These are phyloP conservation scores for Cyphellophora europaea DNA, from an alignment of 2,329 filamentous ascomycete genomes.

Conservation along the genomic window DNA sequence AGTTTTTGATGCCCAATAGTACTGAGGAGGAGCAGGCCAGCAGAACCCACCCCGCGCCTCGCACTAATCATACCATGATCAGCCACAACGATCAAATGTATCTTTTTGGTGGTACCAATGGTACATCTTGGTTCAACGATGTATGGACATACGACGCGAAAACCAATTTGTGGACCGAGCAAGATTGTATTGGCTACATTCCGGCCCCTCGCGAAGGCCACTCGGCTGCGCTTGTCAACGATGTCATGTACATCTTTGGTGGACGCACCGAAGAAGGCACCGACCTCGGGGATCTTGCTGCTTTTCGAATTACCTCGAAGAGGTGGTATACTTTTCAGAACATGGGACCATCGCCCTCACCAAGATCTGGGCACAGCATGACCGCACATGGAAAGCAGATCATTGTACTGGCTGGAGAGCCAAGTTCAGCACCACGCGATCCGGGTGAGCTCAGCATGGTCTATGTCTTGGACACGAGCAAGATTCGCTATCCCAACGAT, in stretches of 20 bases:
- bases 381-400: conserved; percentile 88
- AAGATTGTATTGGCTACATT: conserved; percentile 97
- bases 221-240: conserved; percentile 83
- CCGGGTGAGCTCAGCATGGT: conserved; percentile 77
- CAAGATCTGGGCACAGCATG: conserved; percentile 95
- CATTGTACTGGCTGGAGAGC: conserved; percentile 86
- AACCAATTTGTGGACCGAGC: conserved; percentile 71
- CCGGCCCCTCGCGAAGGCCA: conserved; percentile 89
- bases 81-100: conserved; percentile 80
- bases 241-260: conserved; percentile 99
- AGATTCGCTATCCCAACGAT: conserved; percentile 93
- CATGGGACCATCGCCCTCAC: conserved; percentile 92
- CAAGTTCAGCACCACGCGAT: conserved; percentile 74
- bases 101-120: conserved; percentile 96
- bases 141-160: conserved; percentile 92
- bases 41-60: conserved; percentile 56
- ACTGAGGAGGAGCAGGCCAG: conserved; percentile 54
- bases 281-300: conserved; percentile 86
- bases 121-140: conserved; percentile 95
- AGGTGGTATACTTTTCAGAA: conserved; percentile 99
- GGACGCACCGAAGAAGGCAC: conserved; percentile 88
- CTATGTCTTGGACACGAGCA: conserved; percentile 87
- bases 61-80: conserved; percentile 90
- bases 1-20: conserved; percentile 72
- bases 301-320: conserved; percentile 69